Base-by-base conservation (phyloP, 345 rosid genomes). In the Gossypium bickii region DNA sequence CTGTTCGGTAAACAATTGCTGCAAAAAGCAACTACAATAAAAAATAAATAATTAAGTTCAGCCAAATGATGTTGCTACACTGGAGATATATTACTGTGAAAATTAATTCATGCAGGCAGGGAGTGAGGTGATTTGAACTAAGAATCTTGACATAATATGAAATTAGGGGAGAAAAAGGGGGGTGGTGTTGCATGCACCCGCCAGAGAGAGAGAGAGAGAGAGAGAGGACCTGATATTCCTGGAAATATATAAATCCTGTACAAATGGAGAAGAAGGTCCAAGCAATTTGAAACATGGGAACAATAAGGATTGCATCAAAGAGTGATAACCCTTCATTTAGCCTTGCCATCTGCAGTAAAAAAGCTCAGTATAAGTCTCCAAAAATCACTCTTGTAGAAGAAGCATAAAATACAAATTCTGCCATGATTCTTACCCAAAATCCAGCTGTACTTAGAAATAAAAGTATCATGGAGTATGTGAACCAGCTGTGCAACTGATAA, bases 201-300 rank as follows among this genome's bases (percentile, higher is more conserved):
- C 41, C 5, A 34, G 41, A 34, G 41, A 34, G 53, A 15, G 63
- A 53, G 29, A 18, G 66, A 51, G 22, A 22, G 49, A 55, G 79
- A 59, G 76, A 70, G 48, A 75, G 67, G 41, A 92, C 98, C 98
- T 95, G 97, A 86, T 88, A 95, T 85, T 95, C 99, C 82, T 95
- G 99, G 81, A 95, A 95, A 87, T 92, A 95, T 56, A 95, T 78
- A 84, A 92, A 92, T 87, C 98, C 99, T 80, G 99, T 95, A 88
- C 92, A 93, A 53, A 95, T 95, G 76, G 99, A 95, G 83, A 95
- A 92, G 90, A 93, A 95, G 72, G 99, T 93, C 99, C 99, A 95
- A 70, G 91, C 98, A 83, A 95, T 95, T 85, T 95, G 98, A 85
- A 95, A 95, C 99, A 95, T 95, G 7, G 99, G 99, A 84, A 95